Base-by-base conservation (phyloP, 1,284 basidiomycete genomes). In the Schizophyllum commune region DNA sequence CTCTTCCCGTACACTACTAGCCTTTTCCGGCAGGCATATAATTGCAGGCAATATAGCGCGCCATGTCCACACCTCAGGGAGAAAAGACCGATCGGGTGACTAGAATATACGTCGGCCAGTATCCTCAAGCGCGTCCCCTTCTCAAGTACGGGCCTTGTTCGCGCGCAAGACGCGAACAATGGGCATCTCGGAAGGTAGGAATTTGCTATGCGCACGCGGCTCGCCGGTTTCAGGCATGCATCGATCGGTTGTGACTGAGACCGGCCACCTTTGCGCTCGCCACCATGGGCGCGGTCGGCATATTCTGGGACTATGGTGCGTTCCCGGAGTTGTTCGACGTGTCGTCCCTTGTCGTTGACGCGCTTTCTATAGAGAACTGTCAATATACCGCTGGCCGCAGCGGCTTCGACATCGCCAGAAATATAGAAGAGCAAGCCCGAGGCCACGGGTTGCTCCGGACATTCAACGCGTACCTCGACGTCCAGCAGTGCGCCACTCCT, bases 301-400 rank as follows among this genome's bases (percentile, higher is more conserved):
- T 73, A 32, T 74, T 73, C 60, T 73, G 72, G 74, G 74, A 75
- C 58, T 74, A 71, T 62, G 74, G 73, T 72, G 53, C 51, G 39
- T 27, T 21, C 7, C 22, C 17, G 33, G 11, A 20, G 20, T 27
- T 9, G 2, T 13, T 47, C 27, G 39, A 57, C 20, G 19, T 13
- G 20, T 20, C 47, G 62, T 39, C 60, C 32, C 9, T 47, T 8
- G 9, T 34, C 55, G 7, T 39, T 21, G 39, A 47, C 39, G 17
- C 39, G 17, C 17, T 47, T 19, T 58, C 20, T n/a, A 63, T 63
- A 80, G 84, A 86, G 67, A 86, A 85, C 60, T 83, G 82, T 60
- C 76, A 69, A 32, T 71, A 78, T 1, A 75, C 83, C 2, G 71
- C 77, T 8, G 71, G 65, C 21, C 66, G 70, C 2, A 64, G 63